phyloP scores from a whole-genome alignment of 306 rosid species.

The Astragalus membranaceus region DNA sequence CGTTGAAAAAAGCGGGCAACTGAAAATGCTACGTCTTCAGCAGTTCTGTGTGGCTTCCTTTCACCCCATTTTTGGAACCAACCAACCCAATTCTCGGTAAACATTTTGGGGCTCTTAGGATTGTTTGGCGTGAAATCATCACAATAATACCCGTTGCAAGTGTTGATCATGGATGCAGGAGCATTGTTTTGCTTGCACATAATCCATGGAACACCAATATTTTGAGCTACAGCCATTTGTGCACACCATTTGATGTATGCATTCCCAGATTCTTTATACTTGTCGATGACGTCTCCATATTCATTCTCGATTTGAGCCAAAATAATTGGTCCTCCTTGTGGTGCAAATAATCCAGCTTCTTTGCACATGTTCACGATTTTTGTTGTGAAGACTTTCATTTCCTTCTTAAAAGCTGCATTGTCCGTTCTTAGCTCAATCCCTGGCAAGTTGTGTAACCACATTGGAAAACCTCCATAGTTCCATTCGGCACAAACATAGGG shows the following conservation, averaged over 20 bases:
- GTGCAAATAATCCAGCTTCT: slow-evolving; percentile 19
- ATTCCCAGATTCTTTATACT: neutral
- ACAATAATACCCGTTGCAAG: neutral
- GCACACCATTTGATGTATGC: neutral
- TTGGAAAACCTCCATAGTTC: slow-evolving; percentile 31
- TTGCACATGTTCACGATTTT: slow-evolving; percentile 15
- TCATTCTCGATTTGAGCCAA: slow-evolving; percentile 35
- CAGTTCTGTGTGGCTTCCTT: neutral
- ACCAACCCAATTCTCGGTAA: neutral
- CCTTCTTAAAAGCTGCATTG: slow-evolving; percentile 13
- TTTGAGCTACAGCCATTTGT: neutral
- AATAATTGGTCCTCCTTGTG: slow-evolving; percentile 7
- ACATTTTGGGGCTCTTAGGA: neutral
- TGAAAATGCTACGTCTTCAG: neutral
- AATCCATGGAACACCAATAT: neutral
- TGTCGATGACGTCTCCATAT: slow-evolving; percentile 11
- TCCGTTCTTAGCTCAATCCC: slow-evolving; percentile 16
- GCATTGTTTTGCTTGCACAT: neutral
- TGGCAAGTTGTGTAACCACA: slow-evolving; percentile 26
- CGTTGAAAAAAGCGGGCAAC: neutral
- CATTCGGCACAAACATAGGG: slow-evolving; percentile 17
- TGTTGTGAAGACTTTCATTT: slow-evolving; percentile 27
- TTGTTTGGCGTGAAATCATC: neutral
- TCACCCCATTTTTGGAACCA: neutral
- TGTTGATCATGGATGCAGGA: neutral